Evolutionary conservation across 805 yeast genomes (phyloP).

Genomic region (Wickerhamiella sorbophila): DNA sequence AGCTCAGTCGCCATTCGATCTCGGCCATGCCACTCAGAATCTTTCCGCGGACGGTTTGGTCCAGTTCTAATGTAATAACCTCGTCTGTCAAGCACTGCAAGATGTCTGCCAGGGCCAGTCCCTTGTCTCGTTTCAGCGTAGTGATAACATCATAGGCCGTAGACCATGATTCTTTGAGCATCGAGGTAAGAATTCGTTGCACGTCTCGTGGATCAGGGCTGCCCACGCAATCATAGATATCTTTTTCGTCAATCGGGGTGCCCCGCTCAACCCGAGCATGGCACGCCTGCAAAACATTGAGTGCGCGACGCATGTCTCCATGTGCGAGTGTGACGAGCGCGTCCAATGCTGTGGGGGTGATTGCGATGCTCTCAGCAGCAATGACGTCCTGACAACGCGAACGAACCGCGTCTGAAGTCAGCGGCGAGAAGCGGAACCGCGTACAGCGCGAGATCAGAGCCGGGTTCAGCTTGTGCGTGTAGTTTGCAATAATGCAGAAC

Average conservation of each 20-base stretch:
- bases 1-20: slow-evolving; percentile 78
- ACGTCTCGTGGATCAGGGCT: slow-evolving; percentile 86
- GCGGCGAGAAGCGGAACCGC: slow-evolving; percentile 81
- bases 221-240: slow-evolving; percentile 90
- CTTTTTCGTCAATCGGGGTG: slow-evolving; percentile 49
- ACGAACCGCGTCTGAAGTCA: slow-evolving; percentile 50
- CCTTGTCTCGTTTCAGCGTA: slow-evolving; percentile 54
- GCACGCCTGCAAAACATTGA: slow-evolving; percentile 90
- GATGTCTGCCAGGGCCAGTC: slow-evolving; percentile 80
- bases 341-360: slow-evolving; percentile 43
- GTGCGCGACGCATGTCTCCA: slow-evolving; percentile 94
- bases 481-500: slow-evolving; percentile 89
- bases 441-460: slow-evolving; percentile 92
- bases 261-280: slow-evolving; percentile 50
- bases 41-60: slow-evolving; percentile 43
- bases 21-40: slow-evolving; percentile 65
- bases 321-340: slow-evolving; percentile 60
- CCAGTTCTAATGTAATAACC: slow-evolving; percentile 53
- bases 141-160: slow-evolving; percentile 54
- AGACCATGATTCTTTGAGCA: slow-evolving; percentile 79
- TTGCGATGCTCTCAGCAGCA: slow-evolving; percentile 45
- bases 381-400: slow-evolving; percentile 57
- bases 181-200: slow-evolving; percentile 57
- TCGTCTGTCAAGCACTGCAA: slow-evolving; percentile 62
- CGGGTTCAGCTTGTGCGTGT: slow-evolving; percentile 89